A percentile compares a stretch with the other conserved stretches of the same genome.
Evolutionary conservation across 179 eudicot genomes (phyloP).

Genomic region (Silene noctiflora): DNA sequence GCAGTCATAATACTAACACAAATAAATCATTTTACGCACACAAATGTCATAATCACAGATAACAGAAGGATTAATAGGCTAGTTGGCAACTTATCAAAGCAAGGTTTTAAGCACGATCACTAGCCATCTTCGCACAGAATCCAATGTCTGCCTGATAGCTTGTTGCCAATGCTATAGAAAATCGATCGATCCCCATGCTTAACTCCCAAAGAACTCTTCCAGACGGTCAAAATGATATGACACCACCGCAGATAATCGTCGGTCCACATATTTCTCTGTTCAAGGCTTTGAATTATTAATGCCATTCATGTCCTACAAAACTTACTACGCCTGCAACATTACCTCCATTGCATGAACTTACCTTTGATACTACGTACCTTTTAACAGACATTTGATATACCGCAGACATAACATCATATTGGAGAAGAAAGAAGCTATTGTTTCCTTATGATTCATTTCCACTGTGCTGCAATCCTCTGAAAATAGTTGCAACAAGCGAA

Average conservation of each 20-base stretch:
- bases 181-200: conserved; percentile 17
- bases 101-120: conserved; percentile 9
- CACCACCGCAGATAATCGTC: conserved; percentile 19
- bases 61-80: conserved; percentile 23
- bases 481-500: conserved; percentile 32
- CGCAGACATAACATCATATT: conserved; percentile 28
- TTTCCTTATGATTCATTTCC: conserved; percentile 33
- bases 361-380: conserved; percentile 24
- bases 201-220: conserved; percentile 13
- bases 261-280: conserved; percentile 28
- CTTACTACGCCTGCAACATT: conserved; percentile 18
- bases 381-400: conserved; percentile 20
- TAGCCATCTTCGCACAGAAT: conserved; percentile 16
- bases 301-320: conserved; percentile 22
- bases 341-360: conserved; percentile 25
- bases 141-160: conserved; percentile 13
- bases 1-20: not conserved
- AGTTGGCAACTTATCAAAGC: conserved; percentile 33
- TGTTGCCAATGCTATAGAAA: conserved; percentile 22
- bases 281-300: conserved; percentile 33
- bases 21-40: conserved; percentile 17
- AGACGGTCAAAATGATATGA: conserved; percentile 14
- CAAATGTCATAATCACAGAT: conserved; percentile 14
- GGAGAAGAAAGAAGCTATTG: conserved; percentile 32
- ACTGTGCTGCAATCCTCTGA: conserved; percentile 37